Conservation (phyloP, 345 rosid species). For the Fremontodendron californicum region DNA sequence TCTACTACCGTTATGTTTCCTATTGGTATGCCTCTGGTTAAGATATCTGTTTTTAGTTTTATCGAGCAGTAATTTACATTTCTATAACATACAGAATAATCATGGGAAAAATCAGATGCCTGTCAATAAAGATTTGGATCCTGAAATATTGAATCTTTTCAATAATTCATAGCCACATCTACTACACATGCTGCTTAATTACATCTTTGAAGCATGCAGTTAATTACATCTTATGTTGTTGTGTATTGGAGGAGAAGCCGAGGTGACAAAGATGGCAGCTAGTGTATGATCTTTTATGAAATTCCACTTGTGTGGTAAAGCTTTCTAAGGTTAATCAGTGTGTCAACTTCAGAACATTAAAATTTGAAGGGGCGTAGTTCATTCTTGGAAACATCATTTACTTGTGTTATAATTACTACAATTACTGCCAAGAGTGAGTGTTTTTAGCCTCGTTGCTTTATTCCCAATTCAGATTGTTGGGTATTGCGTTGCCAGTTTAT, state of each 20-base stretch:
- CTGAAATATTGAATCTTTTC: background rate
- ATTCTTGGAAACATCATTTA: too few species aligned
- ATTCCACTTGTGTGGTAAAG: background rate
- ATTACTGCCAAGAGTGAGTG: too few species aligned
- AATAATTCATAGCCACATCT: background rate
- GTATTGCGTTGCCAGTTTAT: too few species aligned
- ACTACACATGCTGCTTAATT: background rate
- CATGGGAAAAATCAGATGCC: slow-evolving; percentile 1
- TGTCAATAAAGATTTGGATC: background rate
- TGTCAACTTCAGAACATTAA: background rate
- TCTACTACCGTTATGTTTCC: background rate
- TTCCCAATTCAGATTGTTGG: too few species aligned
- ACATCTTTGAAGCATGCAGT: background rate
- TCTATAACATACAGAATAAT: background rate
- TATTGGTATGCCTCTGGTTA: background rate
- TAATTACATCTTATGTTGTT: background rate
- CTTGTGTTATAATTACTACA: too few species aligned
- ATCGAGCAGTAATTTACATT: background rate
- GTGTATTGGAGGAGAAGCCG: background rate
- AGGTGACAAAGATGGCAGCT: background rate
- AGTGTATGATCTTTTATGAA: background rate
- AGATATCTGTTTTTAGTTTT: background rate
- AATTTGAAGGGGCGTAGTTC: background rate
- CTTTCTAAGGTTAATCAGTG: background rate
- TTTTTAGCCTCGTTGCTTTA: too few species aligned